These are phyloP conservation scores for Galerina marginata DNA, from an alignment of 768 basidiomycete genomes.

Conservation along the genomic window DNA sequence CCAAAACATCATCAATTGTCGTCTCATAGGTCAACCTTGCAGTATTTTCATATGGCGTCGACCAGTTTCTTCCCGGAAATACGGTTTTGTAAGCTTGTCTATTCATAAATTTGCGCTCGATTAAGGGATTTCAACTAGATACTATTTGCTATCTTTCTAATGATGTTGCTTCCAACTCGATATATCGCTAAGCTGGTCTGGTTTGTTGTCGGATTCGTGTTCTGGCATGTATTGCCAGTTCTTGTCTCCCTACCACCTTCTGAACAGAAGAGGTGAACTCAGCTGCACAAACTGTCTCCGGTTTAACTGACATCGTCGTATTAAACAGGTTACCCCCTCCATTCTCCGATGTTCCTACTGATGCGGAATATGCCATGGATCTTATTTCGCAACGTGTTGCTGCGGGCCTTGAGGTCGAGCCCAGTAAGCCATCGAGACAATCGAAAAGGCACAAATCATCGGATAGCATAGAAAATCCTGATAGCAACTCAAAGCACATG, in stretches of 20 bases:
- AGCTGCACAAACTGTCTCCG: neutral
- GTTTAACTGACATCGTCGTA: neutral
- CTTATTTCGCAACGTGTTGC: constrained; percentile 66
- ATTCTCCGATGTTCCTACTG: constrained; percentile 63
- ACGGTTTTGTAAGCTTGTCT: constrained; percentile 46
- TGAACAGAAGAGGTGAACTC: constrained; percentile 51
- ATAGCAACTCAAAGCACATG: neutral
- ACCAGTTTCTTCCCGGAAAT: constrained; percentile 53
- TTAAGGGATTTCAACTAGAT: constrained; percentile 34
- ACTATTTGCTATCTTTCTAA: constrained; percentile 41
- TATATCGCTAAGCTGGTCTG: constrained; percentile 54
- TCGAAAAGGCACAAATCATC: constrained; percentile 17
- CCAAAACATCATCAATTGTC: constrained; percentile 1
- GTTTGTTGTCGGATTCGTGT: constrained; percentile 53
- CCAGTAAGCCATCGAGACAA: constrained; percentile 27
- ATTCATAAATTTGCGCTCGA: neutral
- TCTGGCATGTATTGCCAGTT: constrained; percentile 69
- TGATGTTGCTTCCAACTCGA: constrained; percentile 53
- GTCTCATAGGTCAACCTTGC: neutral
- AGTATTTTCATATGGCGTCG: constrained; percentile 76
- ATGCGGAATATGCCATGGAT: constrained; percentile 74
- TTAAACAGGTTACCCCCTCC: constrained; percentile 47
- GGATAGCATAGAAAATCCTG: constrained; percentile 11
- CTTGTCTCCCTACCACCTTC: constrained; percentile 53
- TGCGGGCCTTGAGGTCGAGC: constrained; percentile 53